Evolutionary conservation across 2,329 filamentous ascomycete genomes (phyloP).

Genomic region (Arachnomyces sp.): DNA sequence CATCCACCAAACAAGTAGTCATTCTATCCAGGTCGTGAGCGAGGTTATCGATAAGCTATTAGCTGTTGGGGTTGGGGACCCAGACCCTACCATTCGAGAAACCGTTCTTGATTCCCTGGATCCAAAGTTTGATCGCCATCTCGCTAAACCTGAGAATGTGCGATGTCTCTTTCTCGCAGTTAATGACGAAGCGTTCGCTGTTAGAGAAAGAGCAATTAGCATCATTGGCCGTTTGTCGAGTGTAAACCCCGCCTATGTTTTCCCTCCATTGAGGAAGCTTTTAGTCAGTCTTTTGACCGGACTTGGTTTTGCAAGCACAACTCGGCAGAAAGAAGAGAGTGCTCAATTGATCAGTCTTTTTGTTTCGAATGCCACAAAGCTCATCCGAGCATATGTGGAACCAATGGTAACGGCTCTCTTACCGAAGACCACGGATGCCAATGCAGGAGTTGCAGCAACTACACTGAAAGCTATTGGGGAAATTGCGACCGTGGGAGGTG

Average conservation of each 20-base stretch:
- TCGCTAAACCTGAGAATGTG: conserved; percentile 97
- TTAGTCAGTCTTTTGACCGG: conserved; percentile 94
- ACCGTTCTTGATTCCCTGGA: conserved; percentile 87
- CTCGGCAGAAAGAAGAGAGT: conserved; percentile 92
- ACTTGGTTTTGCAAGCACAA: conserved; percentile 89
- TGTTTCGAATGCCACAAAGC: conserved; percentile 81
- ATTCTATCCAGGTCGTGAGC: conserved; percentile 92
- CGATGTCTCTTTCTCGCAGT: conserved; percentile 89
- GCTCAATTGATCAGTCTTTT: conserved; percentile 87
- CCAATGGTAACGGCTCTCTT: conserved; percentile 93
- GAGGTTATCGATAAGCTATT: conserved; percentile 96
- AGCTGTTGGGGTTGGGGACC: conserved; percentile 89
- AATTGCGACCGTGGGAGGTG: conserved; percentile 84
- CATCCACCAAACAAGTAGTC: conserved; percentile 93
- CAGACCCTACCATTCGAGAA: conserved; percentile 77
- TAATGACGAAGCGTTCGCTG: conserved; percentile 88
- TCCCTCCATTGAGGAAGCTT: conserved; percentile 88
- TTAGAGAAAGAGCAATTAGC: conserved; percentile 88
- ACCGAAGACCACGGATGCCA: conserved; percentile 79
- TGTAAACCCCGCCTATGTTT: conserved; percentile 94
- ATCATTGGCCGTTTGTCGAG: conserved; percentile 90
- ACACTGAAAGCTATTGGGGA: conserved; percentile 95
- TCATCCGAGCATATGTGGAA: conserved; percentile 95
- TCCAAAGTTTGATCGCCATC: conserved; percentile 85
- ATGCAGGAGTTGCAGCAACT: conserved; percentile 82